These are phyloP conservation scores for Neonectria neomacrospora DNA, from an alignment of 2,329 filamentous ascomycete genomes.

Conservation along the genomic window DNA sequence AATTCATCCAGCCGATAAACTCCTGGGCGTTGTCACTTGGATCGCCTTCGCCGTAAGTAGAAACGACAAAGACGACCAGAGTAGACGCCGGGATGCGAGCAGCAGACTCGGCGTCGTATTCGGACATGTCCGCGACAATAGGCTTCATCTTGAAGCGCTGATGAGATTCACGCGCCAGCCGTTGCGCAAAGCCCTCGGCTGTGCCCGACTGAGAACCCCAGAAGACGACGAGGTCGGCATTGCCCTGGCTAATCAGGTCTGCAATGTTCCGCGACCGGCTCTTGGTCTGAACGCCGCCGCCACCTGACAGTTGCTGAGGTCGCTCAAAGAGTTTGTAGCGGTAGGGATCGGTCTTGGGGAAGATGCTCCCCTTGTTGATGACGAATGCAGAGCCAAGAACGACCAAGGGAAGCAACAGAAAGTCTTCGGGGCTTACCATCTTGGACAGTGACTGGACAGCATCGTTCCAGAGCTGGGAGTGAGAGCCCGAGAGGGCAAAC, in stretches of 20 bases:
- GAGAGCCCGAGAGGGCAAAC: not conserved
- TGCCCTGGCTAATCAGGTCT: conserved; percentile 2
- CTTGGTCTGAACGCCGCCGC: not conserved
- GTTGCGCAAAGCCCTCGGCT: conserved; percentile 20
- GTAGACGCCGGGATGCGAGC: not conserved
- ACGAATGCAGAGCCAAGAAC: conserved; percentile 16
- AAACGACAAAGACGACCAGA: conserved; percentile 18
- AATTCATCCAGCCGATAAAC: conserved; percentile 14
- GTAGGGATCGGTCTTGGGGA: conserved; percentile 18
- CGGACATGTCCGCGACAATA: conserved; percentile 15
- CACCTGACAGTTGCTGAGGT: conserved; percentile 1
- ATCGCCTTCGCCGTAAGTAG: conserved; percentile 24
- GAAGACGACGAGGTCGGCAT: conserved; percentile 20
- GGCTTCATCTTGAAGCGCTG: conserved; percentile 19
- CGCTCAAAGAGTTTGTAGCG: conserved; percentile 23
- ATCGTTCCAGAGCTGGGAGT: conserved; percentile 1
- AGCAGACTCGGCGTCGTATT: conserved; percentile 16
- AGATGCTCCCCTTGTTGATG: conserved; percentile 21
- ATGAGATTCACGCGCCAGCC: conserved; percentile 19
- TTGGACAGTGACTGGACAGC: conserved; percentile 20
- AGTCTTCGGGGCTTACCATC: conserved; percentile 10
- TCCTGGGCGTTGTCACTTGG: conserved; percentile 24
- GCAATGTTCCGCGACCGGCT: conserved; percentile 15
- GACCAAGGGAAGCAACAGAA: conserved; percentile 17
- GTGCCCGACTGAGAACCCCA: conserved; percentile 26